These are phyloP conservation scores for Erodium chrysanthum DNA, from an alignment of 441 rosid species.

Conservation along the genomic window DNA sequence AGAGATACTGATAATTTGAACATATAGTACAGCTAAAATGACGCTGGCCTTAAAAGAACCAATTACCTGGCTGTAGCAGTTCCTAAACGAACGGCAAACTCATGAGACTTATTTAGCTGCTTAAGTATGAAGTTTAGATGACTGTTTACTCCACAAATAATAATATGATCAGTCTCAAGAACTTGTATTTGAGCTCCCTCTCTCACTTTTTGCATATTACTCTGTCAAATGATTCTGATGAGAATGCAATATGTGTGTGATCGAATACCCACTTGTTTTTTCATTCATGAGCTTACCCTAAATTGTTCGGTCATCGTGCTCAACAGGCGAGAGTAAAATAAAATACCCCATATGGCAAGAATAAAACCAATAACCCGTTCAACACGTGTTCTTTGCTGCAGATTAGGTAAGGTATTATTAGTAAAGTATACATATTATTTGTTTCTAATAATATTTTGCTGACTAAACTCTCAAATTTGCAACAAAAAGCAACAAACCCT, in stretches of 20 bases:
- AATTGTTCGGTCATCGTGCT: slow-evolving; percentile 97
- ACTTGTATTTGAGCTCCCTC: slow-evolving; percentile 98
- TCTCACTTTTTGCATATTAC: slow-evolving; percentile 79
- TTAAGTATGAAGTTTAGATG: slow-evolving; percentile 65
- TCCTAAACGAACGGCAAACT: slow-evolving; percentile 82
- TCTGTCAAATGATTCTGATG: slow-evolving; percentile 35
- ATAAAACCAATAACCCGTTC: slow-evolving; percentile 77
- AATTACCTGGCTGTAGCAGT: slow-evolving; percentile 80
- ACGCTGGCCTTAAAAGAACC: slow-evolving; percentile 14
- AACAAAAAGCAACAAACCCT: slow-evolving; percentile 35
- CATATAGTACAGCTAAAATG: slow-evolving; percentile 3
- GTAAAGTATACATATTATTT: background rate
- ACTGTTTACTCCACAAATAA: slow-evolving; percentile 79
- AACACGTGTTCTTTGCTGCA: slow-evolving; percentile 85
- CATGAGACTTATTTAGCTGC: slow-evolving; percentile 87
- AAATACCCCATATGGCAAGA: slow-evolving; percentile 90
- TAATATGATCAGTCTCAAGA: slow-evolving; percentile 76
- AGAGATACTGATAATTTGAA: slow-evolving; percentile 1
- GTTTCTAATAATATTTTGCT: slow-evolving; percentile 10
- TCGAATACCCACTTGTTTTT: slow-evolving; percentile 8
- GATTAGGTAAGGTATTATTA: slow-evolving; percentile 10
- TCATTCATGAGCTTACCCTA: slow-evolving; percentile 42
- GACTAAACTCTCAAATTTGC: slow-evolving; percentile 9
- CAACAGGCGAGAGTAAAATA: slow-evolving; percentile 84
- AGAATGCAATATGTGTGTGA: slow-evolving; percentile 19